A percentile compares a stretch with the other conserved stretches of the same genome.
Conservation (phyloP, 2,329 filamentous ascomycete species). For the Ophiostoma angusticollis region DNA sequence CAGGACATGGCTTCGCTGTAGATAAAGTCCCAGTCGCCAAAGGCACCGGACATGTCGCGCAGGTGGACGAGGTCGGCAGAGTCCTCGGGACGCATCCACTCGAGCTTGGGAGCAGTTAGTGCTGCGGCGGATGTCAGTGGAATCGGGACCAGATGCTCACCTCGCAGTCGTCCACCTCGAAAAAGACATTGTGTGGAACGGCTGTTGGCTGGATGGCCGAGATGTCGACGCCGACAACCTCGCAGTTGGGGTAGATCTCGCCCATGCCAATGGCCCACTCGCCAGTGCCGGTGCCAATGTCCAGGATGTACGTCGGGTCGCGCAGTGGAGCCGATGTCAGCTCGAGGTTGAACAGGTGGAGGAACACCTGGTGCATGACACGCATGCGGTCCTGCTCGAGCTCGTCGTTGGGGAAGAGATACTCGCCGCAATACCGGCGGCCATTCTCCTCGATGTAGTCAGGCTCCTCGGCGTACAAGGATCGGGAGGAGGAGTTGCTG, state of each 20-base stretch:
- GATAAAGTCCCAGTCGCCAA: slow-evolving; percentile 41
- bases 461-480: slow-evolving; percentile 21
- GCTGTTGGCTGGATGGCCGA: slow-evolving; percentile 44
- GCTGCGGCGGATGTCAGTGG: too few relatives aligned
- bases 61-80: slow-evolving; percentile 45
- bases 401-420: slow-evolving; percentile 49
- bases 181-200: slow-evolving; percentile 45
- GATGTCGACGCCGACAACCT: slow-evolving; percentile 47
- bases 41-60: slow-evolving; percentile 42
- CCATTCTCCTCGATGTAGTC: slow-evolving; percentile 45
- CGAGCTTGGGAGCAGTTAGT: too few relatives aligned
- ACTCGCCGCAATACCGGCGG: slow-evolving; percentile 45
- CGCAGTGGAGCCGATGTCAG: slow-evolving; percentile 23
- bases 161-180: slow-evolving; percentile 47
- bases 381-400: slow-evolving; percentile 30
- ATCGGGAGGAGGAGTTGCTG: slow-evolving; percentile 22
- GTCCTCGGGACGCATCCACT: slow-evolving; percentile 41
- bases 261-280: slow-evolving; percentile 41
- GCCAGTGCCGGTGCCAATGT: slow-evolving; percentile 47
- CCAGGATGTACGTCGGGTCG: slow-evolving; percentile 33
- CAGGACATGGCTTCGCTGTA: slow-evolving; percentile 40
- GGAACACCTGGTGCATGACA: slow-evolving; percentile 21
- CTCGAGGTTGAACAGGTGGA: slow-evolving; percentile 20
- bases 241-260: slow-evolving; percentile 38
- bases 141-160: slow-evolving; percentile 7